A percentile compares a stretch with the other conserved stretches of the same genome.
These are phyloP conservation scores for Hyaloscypha finlandica DNA, from an alignment of 495 filamentous ascomycete genomes.

Conservation along the genomic window DNA sequence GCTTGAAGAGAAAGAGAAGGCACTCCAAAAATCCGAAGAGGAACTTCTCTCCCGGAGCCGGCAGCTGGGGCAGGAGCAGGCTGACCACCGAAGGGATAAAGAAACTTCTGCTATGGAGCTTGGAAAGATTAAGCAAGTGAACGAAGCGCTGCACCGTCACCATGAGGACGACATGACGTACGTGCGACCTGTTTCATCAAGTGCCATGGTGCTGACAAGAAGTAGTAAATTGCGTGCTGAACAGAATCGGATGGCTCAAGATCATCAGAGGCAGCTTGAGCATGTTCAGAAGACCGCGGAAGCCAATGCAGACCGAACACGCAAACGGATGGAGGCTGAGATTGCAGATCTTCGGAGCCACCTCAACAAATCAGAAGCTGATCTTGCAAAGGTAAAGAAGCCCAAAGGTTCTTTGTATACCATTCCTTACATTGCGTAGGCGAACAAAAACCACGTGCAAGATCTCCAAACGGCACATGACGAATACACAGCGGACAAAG, in stretches of 20 bases:
- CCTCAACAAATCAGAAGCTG: slow-evolving; percentile 26
- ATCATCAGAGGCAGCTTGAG: slow-evolving; percentile 33
- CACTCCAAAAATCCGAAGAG: slow-evolving; percentile 67
- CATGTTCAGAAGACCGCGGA: slow-evolving; percentile 42
- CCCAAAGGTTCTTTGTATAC: neutral
- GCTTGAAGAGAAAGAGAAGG: slow-evolving; percentile 69
- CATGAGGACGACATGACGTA: slow-evolving; percentile 55
- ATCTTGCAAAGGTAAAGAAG: slow-evolving; percentile 29
- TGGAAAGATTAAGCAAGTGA: slow-evolving; percentile 64
- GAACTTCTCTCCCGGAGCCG: slow-evolving; percentile 66
- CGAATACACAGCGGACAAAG: slow-evolving; percentile 51
- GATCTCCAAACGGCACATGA: slow-evolving; percentile 61
- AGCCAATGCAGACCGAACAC: slow-evolving; percentile 44
- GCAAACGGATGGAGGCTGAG: slow-evolving; percentile 32
- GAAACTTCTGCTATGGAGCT: slow-evolving; percentile 68
- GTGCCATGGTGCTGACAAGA: slow-evolving; percentile 12
- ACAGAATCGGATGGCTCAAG: slow-evolving; percentile 40
- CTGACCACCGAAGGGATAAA: slow-evolving; percentile 71
- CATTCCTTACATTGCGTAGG: slow-evolving; percentile 29
- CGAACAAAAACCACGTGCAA: slow-evolving; percentile 54
- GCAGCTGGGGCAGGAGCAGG: slow-evolving; percentile 74
- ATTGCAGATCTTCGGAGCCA: slow-evolving; percentile 26
- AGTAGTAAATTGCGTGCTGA: slow-evolving; percentile 46
- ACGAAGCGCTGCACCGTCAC: slow-evolving; percentile 68
- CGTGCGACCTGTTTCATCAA: neutral